phyloP scores from a whole-genome alignment of 805 yeast species.

The Lachancea cidri region DNA sequence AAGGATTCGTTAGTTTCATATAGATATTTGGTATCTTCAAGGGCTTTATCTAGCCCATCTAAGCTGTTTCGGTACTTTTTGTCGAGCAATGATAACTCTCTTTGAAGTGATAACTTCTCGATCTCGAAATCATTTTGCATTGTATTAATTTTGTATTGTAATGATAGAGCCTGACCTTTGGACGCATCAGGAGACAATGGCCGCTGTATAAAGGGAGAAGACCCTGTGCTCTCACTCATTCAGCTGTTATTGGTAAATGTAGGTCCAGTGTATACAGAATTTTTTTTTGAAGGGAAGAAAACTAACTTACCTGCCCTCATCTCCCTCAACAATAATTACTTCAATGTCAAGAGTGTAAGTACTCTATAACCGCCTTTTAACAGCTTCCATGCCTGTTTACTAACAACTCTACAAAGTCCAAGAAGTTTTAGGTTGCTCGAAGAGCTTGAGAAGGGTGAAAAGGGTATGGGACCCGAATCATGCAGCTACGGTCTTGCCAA shows the following conservation, averaged over 20 bases:
- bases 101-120: constrained; percentile 20
- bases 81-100: constrained; percentile 20
- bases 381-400: background rate
- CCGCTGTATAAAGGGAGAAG: constrained; percentile 36
- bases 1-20: constrained; percentile 32
- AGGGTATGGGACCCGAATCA: constrained; percentile 94
- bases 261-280: too few species aligned
- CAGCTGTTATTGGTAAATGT: background rate
- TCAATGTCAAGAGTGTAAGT: constrained; percentile 5
- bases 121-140: constrained; percentile 37
- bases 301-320: background rate
- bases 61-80: constrained; percentile 32
- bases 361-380: too few species aligned
- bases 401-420: constrained; percentile 42
- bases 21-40: constrained; percentile 33
- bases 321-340: background rate
- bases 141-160: constrained; percentile 36
- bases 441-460: constrained; percentile 96
- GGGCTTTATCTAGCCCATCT: constrained; percentile 29
- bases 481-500: constrained; percentile 92
- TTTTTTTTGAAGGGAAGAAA: constrained; percentile 1
- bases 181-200: constrained; percentile 15
- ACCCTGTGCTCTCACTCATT: constrained; percentile 28
- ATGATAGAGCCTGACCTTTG: constrained; percentile 23
- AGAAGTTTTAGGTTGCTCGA: constrained; percentile 92